These are phyloP conservation scores for Diaporthe ilicicola DNA, from an alignment of 2,329 filamentous ascomycete species.

Conservation along the genomic window DNA sequence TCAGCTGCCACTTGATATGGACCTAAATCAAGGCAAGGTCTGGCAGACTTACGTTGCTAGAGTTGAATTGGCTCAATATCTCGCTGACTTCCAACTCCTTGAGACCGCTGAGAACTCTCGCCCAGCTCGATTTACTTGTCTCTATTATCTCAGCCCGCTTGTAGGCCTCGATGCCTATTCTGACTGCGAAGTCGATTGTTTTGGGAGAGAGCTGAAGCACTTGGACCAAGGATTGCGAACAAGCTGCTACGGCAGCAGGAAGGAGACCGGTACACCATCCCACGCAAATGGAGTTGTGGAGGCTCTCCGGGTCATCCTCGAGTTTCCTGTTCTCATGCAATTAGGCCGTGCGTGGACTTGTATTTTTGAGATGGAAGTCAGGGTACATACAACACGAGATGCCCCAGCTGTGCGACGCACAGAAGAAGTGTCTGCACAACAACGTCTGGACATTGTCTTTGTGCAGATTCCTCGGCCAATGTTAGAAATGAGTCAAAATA, in stretches of 20 bases:
- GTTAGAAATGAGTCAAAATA: slow-evolving; percentile 2
- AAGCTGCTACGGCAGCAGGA: neutral
- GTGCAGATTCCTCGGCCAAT: neutral
- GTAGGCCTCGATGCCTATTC: neutral
- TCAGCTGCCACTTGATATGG: accelerated
- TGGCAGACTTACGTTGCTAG: neutral
- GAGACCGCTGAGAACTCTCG: slow-evolving; percentile 3
- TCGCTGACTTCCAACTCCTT: neutral
- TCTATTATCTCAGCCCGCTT: slow-evolving; percentile 4
- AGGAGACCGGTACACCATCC: slow-evolving; percentile 9
- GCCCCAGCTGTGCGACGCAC: slow-evolving; percentile 6
- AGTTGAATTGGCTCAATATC: neutral
- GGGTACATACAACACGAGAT: neutral
- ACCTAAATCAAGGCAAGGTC: neutral
- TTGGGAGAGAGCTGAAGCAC: neutral
- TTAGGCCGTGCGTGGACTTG: neutral
- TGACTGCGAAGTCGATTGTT: neutral
- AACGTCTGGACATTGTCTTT: neutral
- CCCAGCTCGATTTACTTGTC: neutral
- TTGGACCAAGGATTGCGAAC: slow-evolving; percentile 2
- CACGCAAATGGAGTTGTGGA: neutral
- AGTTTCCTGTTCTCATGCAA: neutral
- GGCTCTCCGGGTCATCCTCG: slow-evolving; percentile 1
- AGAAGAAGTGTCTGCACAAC: slow-evolving; percentile 2
- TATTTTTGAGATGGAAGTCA: accelerated